Evolutionary conservation across 768 basidiomycete genomes (phyloP).

Genomic region (Podaxis sp.): DNA sequence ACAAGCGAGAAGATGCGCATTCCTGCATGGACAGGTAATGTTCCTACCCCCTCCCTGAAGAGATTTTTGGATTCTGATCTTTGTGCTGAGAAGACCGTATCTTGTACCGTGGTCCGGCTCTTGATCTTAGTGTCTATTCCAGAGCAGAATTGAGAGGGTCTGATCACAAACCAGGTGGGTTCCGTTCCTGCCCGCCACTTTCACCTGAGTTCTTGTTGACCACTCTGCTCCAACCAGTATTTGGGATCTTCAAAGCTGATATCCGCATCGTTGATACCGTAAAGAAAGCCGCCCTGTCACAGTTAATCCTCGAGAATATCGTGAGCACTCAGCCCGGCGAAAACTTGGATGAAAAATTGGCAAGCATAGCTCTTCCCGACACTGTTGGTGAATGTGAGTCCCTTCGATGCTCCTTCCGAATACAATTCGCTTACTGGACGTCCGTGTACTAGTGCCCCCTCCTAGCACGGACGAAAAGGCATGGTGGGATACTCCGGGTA

Average conservation of each 20-base stretch:
- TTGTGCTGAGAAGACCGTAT: constrained; percentile 71
- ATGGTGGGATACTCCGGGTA: constrained; percentile 83
- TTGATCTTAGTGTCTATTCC: constrained; percentile 79
- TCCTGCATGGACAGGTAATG: constrained; percentile 93
- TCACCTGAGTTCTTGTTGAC: not conserved
- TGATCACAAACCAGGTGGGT: constrained; percentile 88
- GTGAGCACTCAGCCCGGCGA: constrained; percentile 64
- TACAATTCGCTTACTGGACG: constrained; percentile 11
- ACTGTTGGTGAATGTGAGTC: constrained; percentile 46
- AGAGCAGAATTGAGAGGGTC: constrained; percentile 87
- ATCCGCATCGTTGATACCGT: constrained; percentile 77
- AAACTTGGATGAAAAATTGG: constrained; percentile 70
- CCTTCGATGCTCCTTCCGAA: not conserved
- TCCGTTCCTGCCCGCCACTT: constrained; percentile 1
- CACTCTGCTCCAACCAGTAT: constrained; percentile 54
- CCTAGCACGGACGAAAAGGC: constrained; percentile 75
- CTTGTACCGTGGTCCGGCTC: constrained; percentile 69
- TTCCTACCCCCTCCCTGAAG: not conserved
- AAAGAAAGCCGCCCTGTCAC: constrained; percentile 71
- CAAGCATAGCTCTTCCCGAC: constrained; percentile 49
- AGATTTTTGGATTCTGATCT: constrained; percentile 16
- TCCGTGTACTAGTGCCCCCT: constrained; percentile 61
- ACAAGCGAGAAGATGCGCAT: constrained; percentile 95
- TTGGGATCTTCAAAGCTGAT: constrained; percentile 75
- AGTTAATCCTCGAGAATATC: constrained; percentile 65